A percentile compares a stretch with the other conserved stretches of the same genome.
These are phyloP conservation scores for Melanomma pulvis-pyrius DNA, from an alignment of 495 filamentous ascomycete species.

Conservation along the genomic window DNA sequence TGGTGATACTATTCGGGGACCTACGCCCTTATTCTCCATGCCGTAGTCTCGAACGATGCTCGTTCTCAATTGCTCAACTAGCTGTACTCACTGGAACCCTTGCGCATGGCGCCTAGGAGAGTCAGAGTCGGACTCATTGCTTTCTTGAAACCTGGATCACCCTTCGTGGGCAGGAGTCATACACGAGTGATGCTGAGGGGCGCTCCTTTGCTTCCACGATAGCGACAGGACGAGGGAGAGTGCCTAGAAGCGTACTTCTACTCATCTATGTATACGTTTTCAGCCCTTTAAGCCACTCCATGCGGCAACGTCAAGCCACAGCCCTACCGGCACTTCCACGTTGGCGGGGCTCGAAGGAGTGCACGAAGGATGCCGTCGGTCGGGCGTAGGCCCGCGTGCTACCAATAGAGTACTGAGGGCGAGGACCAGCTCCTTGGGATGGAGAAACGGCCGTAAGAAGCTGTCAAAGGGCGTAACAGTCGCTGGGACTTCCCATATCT, in stretches of 20 bases:
- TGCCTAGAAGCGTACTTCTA: background rate
- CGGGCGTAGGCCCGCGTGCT: background rate
- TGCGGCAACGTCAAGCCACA: background rate
- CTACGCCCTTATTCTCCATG: background rate
- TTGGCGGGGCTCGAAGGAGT: background rate
- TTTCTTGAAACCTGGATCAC: background rate
- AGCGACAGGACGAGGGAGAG: background rate
- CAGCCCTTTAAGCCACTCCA: background rate
- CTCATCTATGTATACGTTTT: too few species aligned
- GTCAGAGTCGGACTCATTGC: background rate
- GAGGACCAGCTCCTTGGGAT: background rate
- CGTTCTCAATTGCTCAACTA: too few species aligned
- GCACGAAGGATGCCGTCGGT: background rate
- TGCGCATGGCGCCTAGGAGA: background rate
- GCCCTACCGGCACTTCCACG: background rate
- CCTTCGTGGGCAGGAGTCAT: background rate
- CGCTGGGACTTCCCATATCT: background rate
- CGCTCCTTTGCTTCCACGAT: background rate
- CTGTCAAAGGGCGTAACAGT: background rate
- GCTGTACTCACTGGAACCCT: too few species aligned
- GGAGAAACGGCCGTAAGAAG: background rate
- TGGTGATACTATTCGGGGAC: background rate
- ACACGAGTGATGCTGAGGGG: background rate
- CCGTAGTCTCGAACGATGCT: too few species aligned
- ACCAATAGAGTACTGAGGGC: background rate